These are phyloP conservation scores for Termitomyces sp. DNA, from an alignment of 768 basidiomycete species.

Conservation along the genomic window DNA sequence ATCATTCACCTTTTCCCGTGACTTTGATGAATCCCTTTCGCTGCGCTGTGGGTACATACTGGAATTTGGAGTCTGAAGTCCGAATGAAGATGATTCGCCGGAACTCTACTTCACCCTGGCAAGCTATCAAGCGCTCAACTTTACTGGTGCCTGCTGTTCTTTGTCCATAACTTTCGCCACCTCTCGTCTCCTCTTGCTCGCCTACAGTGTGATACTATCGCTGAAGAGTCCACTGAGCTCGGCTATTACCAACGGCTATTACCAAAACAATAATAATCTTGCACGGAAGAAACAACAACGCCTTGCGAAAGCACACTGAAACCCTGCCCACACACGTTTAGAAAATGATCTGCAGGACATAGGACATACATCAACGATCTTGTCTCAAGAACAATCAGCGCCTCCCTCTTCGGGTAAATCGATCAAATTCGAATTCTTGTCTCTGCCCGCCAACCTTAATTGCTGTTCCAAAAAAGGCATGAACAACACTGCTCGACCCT, in stretches of 20 bases:
- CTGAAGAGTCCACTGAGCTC: background rate
- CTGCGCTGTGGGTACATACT: no score
- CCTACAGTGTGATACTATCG: background rate
- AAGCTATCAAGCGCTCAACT: no score
- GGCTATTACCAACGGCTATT: no score
- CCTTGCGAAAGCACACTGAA: no score
- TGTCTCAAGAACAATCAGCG: background rate
- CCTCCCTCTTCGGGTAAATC: background rate
- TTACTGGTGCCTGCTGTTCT: no score
- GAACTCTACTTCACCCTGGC: no score
- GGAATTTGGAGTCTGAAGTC: no score
- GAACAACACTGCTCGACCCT: background rate
- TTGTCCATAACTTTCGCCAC: background rate
- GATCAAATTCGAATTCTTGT: background rate
- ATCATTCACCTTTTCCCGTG: background rate
- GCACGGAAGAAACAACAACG: background rate
- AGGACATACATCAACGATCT: background rate
- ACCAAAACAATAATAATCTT: background rate
- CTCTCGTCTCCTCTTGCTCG: background rate
- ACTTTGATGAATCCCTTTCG: background rate
- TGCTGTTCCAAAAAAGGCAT: background rate
- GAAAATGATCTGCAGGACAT: no score
- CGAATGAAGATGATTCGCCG: no score
- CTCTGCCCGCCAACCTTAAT: background rate
- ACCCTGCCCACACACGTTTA: background rate